Evolutionary conservation across 257 asterid genomes (phyloP), one percentile per base, ranked within the genome.

Genomic region (Nicotiana attenuata): DNA sequence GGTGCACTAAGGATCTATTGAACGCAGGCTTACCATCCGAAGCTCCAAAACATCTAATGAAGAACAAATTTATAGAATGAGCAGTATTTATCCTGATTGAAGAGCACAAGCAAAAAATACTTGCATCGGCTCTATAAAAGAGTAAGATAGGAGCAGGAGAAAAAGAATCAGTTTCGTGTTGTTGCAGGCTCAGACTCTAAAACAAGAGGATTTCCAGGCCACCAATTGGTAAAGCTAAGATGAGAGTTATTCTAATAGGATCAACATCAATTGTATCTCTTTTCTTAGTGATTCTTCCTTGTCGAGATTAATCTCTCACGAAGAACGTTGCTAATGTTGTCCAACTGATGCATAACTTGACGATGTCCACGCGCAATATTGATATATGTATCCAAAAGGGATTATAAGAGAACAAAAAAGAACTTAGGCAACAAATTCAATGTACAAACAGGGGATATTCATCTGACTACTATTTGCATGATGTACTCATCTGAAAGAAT

Each of bases 321-420:
- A 7, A 96, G 76, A 83, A 90, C 86, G 64, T 53, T 92, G 89
- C 84, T 90, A 55, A 96, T 89, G 67, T 87, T 92, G 61, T 92
- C 98, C 68, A 94, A 87, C 88, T 91, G 96, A 68, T 90, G 96
- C 89, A 94, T 87, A 61, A 91, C 83, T 88, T 96, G 98, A 78
- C 94, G 92, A 28, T 96, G 99, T 19, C 97, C 90, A 14, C 96
- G 90, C 29, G 88, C 84, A 66, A 96, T 82, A 81, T 88, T 57
- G 93, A 85, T 78, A 96, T 82, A 98, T 96, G 92, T 15, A 38
- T 11, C 55, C 22, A 52, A 31, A 57, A 6, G 24, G 28, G 20
- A 10, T 33, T 69, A n/a, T 68, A 38, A 22, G 38, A 71, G 38
- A 47, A 71, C 78, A 22, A 22, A 33, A 29, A 45, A 22, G 15